Evolutionary conservation across 2,329 filamentous ascomycete species (phyloP).

Genomic region (Aureobasidium leucospermi): DNA sequence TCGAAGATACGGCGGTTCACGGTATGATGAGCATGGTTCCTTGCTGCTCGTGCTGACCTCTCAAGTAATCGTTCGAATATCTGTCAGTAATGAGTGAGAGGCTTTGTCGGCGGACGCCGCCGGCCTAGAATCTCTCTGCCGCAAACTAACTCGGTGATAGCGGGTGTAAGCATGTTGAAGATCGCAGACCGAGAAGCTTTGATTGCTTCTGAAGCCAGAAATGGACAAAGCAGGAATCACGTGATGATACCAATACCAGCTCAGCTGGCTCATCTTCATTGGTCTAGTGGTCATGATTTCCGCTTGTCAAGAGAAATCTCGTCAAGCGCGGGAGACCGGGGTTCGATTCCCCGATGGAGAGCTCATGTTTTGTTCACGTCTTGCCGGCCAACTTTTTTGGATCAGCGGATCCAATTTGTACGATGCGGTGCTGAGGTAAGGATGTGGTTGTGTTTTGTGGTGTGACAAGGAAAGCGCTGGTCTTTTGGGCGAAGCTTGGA

Average conservation of each 20-base stretch:
- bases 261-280: slow-evolving; percentile 6
- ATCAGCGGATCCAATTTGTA: no score
- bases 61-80: slow-evolving; percentile 9
- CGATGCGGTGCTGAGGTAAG: no score
- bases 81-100: background rate
- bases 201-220: background rate
- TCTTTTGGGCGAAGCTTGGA: background rate
- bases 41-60: background rate
- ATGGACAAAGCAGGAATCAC: background rate
- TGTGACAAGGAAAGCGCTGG: no score
- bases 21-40: background rate
- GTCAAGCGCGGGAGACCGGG: slow-evolving; percentile 25
- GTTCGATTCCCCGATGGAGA: slow-evolving; percentile 24
- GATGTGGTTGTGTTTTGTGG: no score
- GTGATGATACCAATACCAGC: slow-evolving; percentile 6
- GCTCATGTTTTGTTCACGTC: background rate
- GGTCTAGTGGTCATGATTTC: slow-evolving; percentile 12
- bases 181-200: background rate
- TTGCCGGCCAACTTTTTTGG: no score
- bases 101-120: slow-evolving; percentile 2
- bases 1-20: background rate
- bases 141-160: background rate
- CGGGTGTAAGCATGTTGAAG: background rate
- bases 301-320: slow-evolving; percentile 5
- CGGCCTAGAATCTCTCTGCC: background rate